Base-by-base conservation (phyloP, 2,329 filamentous ascomycete genomes). In the Westerdykella sp. region DNA sequence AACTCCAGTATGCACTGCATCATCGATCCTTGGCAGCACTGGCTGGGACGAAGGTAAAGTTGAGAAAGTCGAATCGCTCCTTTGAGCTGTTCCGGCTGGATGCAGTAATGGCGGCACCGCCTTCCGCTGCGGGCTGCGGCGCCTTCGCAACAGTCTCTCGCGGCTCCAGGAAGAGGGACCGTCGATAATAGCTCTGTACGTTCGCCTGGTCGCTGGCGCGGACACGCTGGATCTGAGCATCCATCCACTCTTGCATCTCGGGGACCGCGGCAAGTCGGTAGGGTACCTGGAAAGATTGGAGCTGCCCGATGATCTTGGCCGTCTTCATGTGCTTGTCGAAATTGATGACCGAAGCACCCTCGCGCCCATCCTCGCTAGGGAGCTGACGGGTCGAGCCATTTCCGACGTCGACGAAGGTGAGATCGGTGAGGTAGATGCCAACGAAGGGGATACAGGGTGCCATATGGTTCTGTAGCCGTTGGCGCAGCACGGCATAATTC, bases 311-410 rank as follows among this genome's bases (percentile, higher is more conserved):
- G 61, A 97, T 94, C 69, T 90, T 93, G 37, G 91, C 90, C 2
- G 90, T 97, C 55, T 89, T 87, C 57, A 83, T 85, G 65, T 97
- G 89, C 71, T 97, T 97, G 74, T 97, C 91, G 58, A 96, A 97
- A 69, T 98, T 98, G 75, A 98, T 88, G 25, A 97, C 87, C 0
- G 82, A 81, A 57, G 87, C 77, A 23, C 81, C 77, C n/a, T 85
- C 79, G 12, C 74, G 73, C 6, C 74, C 72, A 30, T 70, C 67
- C n/a, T 50, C 69, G 44, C 62, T 76, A 61, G 80, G 79, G 15
- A 95, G 78, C 56, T 84, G 84, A 57, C 91, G 87, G 2, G 84
- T 90, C 5, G 87, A 80, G 28, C 87, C 85, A 66, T 97, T 97
- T 48, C 93, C 93, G 51, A 91, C 89, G 62, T 97, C 89, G 42